Conservation (phyloP, 805 yeast genomes). For the Saturnispora gosingensis region DNA sequence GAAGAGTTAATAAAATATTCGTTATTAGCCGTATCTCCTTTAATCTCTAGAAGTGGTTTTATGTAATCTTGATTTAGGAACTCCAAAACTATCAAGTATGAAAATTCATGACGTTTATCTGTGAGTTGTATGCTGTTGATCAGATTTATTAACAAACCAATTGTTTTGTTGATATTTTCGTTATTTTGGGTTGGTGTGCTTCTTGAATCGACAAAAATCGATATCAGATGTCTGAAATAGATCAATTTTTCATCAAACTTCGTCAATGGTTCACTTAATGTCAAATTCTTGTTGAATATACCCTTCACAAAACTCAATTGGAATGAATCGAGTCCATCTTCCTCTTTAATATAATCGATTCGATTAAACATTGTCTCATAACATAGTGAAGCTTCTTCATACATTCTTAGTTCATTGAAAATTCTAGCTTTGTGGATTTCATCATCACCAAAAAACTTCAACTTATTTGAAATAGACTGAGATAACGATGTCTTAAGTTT, state of each 20-base stretch:
- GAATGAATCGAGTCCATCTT: slow-evolving; percentile 15
- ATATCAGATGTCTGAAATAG: slow-evolving; percentile 16
- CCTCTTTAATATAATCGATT: slow-evolving; percentile 11
- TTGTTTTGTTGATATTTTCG: slow-evolving; percentile 24
- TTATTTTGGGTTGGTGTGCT: slow-evolving; percentile 22
- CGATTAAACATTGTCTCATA: slow-evolving; percentile 37
- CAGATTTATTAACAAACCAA: slow-evolving; percentile 19
- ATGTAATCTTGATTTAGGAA: slow-evolving; percentile 19
- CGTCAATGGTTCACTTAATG: neutral
- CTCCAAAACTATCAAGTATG: slow-evolving; percentile 33
- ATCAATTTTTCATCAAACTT: slow-evolving; percentile 14
- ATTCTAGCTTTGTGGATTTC: slow-evolving; percentile 29
- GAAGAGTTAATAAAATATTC: neutral
- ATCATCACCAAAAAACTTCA: slow-evolving; percentile 28
- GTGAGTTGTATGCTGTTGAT: slow-evolving; percentile 19
- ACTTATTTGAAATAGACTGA: slow-evolving; percentile 42
- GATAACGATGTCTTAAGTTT: slow-evolving; percentile 42
- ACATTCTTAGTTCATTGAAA: slow-evolving; percentile 39
- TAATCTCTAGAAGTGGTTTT: neutral
- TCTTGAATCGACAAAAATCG: slow-evolving; percentile 15
- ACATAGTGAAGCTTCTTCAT: slow-evolving; percentile 49
- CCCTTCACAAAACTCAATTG: slow-evolving; percentile 11
- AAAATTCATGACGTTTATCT: slow-evolving; percentile 32
- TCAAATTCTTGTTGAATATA: slow-evolving; percentile 5
- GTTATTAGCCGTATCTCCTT: neutral